These are phyloP conservation scores for Yamadazyma oceani DNA, from an alignment of 1,139 yeast species.

Conservation along the genomic window DNA sequence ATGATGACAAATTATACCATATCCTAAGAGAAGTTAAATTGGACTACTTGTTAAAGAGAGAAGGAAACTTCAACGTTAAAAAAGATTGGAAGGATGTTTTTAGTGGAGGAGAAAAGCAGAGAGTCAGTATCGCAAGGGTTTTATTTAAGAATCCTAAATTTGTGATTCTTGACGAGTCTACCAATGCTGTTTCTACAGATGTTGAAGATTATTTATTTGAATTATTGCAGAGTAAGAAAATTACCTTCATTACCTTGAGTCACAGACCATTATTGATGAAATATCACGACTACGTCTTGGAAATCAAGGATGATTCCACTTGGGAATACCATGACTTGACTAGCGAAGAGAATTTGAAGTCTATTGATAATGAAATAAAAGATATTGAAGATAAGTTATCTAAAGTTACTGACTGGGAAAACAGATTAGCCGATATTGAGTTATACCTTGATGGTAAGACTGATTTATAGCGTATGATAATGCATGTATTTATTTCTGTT, in stretches of 20 bases:
- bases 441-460: conserved; percentile 40
- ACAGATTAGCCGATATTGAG: conserved; percentile 46
- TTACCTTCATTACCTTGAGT: conserved; percentile 79
- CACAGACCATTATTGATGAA: conserved; percentile 85
- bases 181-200: conserved; percentile 89
- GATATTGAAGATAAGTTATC: conserved; percentile 56
- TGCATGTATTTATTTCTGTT: background rate
- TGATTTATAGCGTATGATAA: conserved; percentile 4
- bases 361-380: conserved; percentile 66
- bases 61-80: conserved; percentile 58
- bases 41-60: conserved; percentile 70
- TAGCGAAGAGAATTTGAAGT: conserved; percentile 57
- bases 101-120: conserved; percentile 94
- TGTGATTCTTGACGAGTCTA: conserved; percentile 88
- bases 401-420: conserved; percentile 53
- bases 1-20: conserved; percentile 67
- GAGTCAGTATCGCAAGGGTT: conserved; percentile 86
- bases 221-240: conserved; percentile 63
- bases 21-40: conserved; percentile 75
- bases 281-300: conserved; percentile 77
- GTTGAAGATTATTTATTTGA: conserved; percentile 89
- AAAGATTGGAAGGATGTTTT: conserved; percentile 90
- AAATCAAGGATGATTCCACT: conserved; percentile 48
- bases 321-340: conserved; percentile 52
- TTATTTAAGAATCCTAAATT: conserved; percentile 79